A percentile compares a stretch with the other conserved stretches of the same genome.
Evolutionary conservation across 192 early-diverging fungal species (phyloP).

Genomic region (Podila epicladia): DNA sequence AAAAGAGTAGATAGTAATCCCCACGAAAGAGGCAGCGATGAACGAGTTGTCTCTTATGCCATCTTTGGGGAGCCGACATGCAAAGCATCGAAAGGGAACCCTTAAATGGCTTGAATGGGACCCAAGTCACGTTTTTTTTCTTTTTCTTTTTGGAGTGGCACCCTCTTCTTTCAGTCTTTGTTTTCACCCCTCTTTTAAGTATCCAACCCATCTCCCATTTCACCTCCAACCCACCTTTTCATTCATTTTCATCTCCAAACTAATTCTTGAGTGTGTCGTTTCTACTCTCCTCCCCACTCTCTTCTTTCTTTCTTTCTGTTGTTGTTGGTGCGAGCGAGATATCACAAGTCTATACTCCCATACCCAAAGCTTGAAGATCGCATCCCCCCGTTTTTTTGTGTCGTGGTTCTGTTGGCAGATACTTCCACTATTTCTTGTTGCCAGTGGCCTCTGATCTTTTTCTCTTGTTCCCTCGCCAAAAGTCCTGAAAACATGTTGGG

Average conservation of each 20-base stretch:
- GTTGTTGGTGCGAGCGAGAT: background rate
- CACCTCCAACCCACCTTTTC: background rate
- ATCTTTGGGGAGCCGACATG: too few relatives aligned
- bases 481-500: slow-evolving; percentile 1
- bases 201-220: background rate
- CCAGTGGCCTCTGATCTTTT: background rate
- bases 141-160: background rate
- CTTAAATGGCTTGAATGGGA: too few relatives aligned
- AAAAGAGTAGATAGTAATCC: too few relatives aligned
- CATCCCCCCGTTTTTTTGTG: too few relatives aligned
- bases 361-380: too few relatives aligned
- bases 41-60: too few relatives aligned
- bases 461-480: background rate
- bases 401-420: too few relatives aligned
- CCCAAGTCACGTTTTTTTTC: too few relatives aligned
- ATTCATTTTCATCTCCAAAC: background rate
- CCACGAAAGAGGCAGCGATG: too few relatives aligned
- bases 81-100: too few relatives aligned
- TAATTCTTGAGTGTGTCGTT: slow-evolving; percentile 3
- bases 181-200: background rate
- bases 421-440: background rate
- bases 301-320: background rate
- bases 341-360: too few relatives aligned
- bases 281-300: background rate
- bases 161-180: background rate